Evolutionary conservation across 768 basidiomycete genomes (phyloP), one percentile per base, ranked within the genome.

Genomic region (Pleurotus pulmonarius): DNA sequence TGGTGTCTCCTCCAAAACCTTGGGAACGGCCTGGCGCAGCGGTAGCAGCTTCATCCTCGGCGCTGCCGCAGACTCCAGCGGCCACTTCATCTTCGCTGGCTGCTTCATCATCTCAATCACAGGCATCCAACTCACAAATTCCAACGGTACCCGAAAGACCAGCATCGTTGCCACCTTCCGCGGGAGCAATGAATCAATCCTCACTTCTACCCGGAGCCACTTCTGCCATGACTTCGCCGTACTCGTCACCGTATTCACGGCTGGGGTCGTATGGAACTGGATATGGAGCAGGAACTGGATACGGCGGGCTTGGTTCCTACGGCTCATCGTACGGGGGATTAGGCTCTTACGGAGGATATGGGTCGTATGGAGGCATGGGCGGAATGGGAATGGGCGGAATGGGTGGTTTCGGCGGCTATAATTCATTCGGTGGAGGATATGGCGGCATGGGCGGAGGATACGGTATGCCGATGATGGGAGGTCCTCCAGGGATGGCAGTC

Each of bases 1-100:
- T 92, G 90, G 83, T 80, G 38, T 90, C 91, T 18, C 92, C 92
- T 47, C 92, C 91, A 67, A 94, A 93, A 69, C 92, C 92, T 61
- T 94, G 92, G 92, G 92, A 94, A 69, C 81, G 85, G 53, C 73
- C 72, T 43, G 80, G 81, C 6, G 71, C 73, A 46, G 64, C 69
- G 39, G 70, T 74, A 25, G 64, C 75, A 38, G 55, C 73, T 13
- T 54, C 68, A 24, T 49, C 72, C 39, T 38, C 72, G 51, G 22
- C 74, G 25, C 38, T 73, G 11, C 61, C 66, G 16, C 55, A 34
- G 8, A 8, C 67, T 13, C 39, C 74, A 2, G 58, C 71, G 49
- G 41, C 72, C 11, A 29, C 72, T 0, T 20, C 74, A 49, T 34
- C 29, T 34, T 34, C 29, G 29, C 8, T 34, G 29, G 29, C 29